These are phyloP conservation scores for Backusella luteola DNA, from an alignment of 192 early-diverging fungal species.

Conservation along the genomic window DNA sequence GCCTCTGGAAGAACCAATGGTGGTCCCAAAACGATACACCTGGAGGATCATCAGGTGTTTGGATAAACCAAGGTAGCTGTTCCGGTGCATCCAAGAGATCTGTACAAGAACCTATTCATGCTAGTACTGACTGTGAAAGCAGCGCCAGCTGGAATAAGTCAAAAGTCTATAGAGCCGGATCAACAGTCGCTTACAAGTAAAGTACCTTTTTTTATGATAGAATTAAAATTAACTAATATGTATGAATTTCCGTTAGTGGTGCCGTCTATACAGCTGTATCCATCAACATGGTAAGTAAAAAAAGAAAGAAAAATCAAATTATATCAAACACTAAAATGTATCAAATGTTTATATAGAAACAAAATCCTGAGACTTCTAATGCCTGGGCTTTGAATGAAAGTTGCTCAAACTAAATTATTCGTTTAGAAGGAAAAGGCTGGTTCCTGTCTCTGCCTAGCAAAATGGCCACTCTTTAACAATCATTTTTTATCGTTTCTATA, in stretches of 20 bases:
- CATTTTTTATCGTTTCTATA: background rate
- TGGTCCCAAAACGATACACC: constrained; percentile 44
- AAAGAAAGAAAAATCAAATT: background rate
- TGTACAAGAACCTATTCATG: background rate
- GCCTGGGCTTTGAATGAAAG: background rate
- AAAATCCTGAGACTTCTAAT: background rate
- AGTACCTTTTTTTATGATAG: background rate
- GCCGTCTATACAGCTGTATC: background rate
- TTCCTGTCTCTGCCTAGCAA: background rate
- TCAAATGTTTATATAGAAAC: background rate
- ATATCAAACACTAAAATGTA: background rate
- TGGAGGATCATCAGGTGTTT: constrained; percentile 34
- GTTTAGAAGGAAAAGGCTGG: background rate
- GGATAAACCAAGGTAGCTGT: constrained; percentile 30
- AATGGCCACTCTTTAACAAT: background rate
- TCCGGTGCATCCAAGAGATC: background rate
- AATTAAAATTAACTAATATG: background rate
- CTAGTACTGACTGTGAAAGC: background rate
- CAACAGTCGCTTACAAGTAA: background rate
- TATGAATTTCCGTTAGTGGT: background rate
- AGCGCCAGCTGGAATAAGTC: background rate
- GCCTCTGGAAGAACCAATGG: constrained; percentile 42
- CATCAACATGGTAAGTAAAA: background rate
- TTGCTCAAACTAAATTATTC: background rate
- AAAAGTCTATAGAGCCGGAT: background rate